phyloP scores from a whole-genome alignment of 75 land plant genomes.

The Pseudotsuga menziesii region DNA sequence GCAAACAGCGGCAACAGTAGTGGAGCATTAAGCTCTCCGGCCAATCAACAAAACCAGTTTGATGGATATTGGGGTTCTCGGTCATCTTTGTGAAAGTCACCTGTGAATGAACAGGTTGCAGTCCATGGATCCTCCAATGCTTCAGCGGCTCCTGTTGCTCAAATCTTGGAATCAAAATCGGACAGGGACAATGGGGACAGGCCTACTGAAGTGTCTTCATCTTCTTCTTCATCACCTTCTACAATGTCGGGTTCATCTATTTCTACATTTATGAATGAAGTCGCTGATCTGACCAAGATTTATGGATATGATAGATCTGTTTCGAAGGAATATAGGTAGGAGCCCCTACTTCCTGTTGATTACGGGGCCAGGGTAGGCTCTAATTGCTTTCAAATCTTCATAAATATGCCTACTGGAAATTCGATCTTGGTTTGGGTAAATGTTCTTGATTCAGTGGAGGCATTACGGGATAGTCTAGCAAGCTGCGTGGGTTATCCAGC shows the following conservation, averaged over 20 bases:
- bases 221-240: conserved; percentile 8
- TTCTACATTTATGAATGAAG: conserved; percentile 40
- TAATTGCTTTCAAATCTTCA: no score
- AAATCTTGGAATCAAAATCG: conserved; percentile 14
- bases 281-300: conserved; percentile 44
- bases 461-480: no score
- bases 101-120: conserved; percentile 20
- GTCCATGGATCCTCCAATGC: conserved; percentile 32
- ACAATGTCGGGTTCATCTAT: conserved; percentile 35
- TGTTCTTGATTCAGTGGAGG: no score
- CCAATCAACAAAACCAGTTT: no score
- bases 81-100: not conserved
- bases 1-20: not conserved
- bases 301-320: no score
- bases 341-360: no score
- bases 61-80: no score
- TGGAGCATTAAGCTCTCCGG: not conserved
- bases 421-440: no score
- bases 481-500: no score
- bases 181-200: conserved; percentile 16
- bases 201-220: conserved; percentile 11
- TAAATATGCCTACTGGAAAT: no score
- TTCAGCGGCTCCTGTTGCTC: conserved; percentile 6
- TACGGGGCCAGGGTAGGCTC: no score
- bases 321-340: no score